Base-by-base conservation (phyloP, 768 basidiomycete genomes). In the Clitopilus hobsonii region DNA sequence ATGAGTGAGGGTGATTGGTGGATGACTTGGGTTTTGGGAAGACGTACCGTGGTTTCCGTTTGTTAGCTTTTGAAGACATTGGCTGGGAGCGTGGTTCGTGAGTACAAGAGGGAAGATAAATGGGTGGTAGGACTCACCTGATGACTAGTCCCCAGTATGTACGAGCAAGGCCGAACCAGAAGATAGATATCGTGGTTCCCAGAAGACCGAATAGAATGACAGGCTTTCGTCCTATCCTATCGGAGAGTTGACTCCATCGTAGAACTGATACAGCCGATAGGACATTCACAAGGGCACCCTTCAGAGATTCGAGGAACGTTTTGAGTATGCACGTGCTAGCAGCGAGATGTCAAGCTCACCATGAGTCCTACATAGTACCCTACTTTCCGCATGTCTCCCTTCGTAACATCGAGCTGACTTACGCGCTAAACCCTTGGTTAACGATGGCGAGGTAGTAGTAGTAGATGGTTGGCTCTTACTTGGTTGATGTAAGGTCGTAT, bases 31-130 rank as follows among this genome's bases (percentile, higher is more conserved):
- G 32, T 51, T 2, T 45, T 49, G 23, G n/a, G 18, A 47, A 27
- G 6, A 49, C 65, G 45, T 26, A 73, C 78, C 82, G n/a, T 41
- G 38, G 58, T 84, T 84, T 30, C 83, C 83, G 55, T 84, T 83
- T 24, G 86, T 61, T 29, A 81, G 64, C 6, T 83, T 84, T 29
- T 79, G 79, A n/a, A 86, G 65, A 57, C 83, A 86, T 26, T 67
- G 67, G 47, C 67, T 70, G n/a, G 6, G 36, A 16, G 8, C 38
- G 23, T 18, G n/a, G 26, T 22, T 28, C 20, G 51, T 13, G 6
- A 41, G 22, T 38, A 24, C 20, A 51, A 18, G 2, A 26, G 29
- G 38, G 36, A 18, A 24, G 24, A 26, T 22, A 18, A 2, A 13
- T 6, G 54, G 18, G 24, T 32, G 18, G 22, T 52, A 23, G 24